Conservation (phyloP, 371 early-diverging fungal species). For the Rhizomucor pusillus region DNA sequence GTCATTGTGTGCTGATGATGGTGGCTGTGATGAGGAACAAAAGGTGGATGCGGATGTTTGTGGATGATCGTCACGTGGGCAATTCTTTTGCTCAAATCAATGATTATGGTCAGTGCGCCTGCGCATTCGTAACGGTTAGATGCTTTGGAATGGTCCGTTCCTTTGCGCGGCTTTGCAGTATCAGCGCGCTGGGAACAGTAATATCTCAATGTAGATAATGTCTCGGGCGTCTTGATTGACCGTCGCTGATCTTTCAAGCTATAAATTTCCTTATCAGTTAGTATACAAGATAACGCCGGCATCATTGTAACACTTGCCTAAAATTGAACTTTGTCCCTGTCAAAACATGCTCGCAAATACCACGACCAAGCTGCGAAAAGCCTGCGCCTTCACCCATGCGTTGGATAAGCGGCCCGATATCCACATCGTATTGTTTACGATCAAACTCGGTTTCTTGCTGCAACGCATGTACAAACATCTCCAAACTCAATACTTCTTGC, state of each 20-base stretch:
- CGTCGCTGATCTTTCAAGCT: slow-evolving; percentile 50
- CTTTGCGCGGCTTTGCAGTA: slow-evolving; percentile 46
- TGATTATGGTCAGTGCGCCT: slow-evolving; percentile 48
- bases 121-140: slow-evolving; percentile 45
- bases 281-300: too few species aligned
- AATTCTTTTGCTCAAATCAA: slow-evolving; percentile 40
- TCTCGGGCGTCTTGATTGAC: slow-evolving; percentile 45
- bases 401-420: slow-evolving; percentile 31
- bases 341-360: slow-evolving; percentile 41
- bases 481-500: slow-evolving; percentile 18
- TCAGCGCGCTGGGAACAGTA: slow-evolving; percentile 50
- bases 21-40: slow-evolving; percentile 38
- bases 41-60: slow-evolving; percentile 44
- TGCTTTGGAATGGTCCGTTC: slow-evolving; percentile 38
- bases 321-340: slow-evolving; percentile 49
- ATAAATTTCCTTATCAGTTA: background rate
- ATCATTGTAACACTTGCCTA: slow-evolving; percentile 25
- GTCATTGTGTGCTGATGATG: slow-evolving; percentile 16
- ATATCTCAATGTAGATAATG: slow-evolving; percentile 43
- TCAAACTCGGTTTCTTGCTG: slow-evolving; percentile 41
- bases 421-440: slow-evolving; percentile 37
- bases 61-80: slow-evolving; percentile 49
- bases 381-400: slow-evolving; percentile 25
- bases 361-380: slow-evolving; percentile 48
- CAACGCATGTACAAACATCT: slow-evolving; percentile 33